Evolutionary conservation across 345 rosid genomes (phyloP), one percentile per base, ranked within the genome.

Genomic region (Salix koriyanagi): DNA sequence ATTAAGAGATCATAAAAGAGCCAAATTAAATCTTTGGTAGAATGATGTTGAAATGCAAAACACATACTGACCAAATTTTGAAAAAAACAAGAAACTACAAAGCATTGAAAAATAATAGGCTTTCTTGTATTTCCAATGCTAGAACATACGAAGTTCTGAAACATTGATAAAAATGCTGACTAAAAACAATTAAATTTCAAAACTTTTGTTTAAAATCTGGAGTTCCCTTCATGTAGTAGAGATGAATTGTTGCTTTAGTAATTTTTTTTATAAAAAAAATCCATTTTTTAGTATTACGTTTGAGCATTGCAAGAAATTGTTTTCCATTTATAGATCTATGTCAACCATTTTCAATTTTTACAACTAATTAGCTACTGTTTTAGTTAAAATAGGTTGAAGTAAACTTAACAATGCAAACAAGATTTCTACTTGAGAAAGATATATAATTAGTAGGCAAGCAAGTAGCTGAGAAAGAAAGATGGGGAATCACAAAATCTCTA

Each of bases 401-500:
- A 71, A 77, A 30, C 50, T 28, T 67, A 48, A 67, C 6, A 77
- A 75, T 50, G 74, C 23, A 50, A 52, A 61, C 23, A 50, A 67
- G 64, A 32, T 50, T 81, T 75, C 78, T 42, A 65, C 30, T 69
- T 71, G 39, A 42, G 61, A 72, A 23, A 74, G 46, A 46, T 25
- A 28, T 28, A 28, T 2, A 42, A 52, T 41, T 4, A n/a, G 26
- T 9, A 19, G 60, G 21, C 62, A 74, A 32, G 21, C 62, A 74
- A 32, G 79, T 10, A 10, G 28, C 19, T 2, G 19, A 36, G 65
- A 58, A 54, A 18, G 42, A 71, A 76, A 64, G 25, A 14, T 10
- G 30, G 66, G 50, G 50, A 73, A 67, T 77, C 16, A 16, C 28
- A 77, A 80, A 83, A 78, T 72, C 65, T 81, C 91, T 81, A 67